Percentiles rank a stretch among this genome's conserved stretches.
Conservation (phyloP, 306 rosid species). For the Rosa multiflora region DNA sequence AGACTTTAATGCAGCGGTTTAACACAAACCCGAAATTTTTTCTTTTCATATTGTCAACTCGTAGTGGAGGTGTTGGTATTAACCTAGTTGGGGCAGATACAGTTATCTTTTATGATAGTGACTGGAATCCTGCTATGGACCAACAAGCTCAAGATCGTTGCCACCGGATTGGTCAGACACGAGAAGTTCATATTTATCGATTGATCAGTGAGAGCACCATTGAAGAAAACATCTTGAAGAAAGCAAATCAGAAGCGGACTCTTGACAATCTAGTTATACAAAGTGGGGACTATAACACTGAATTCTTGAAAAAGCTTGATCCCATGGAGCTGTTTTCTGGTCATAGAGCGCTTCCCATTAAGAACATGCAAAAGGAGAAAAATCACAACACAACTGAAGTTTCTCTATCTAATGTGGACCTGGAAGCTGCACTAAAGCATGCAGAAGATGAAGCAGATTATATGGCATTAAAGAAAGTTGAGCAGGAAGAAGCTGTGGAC, state of each 20-base stretch:
- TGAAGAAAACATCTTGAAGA: slow-evolving; percentile 95
- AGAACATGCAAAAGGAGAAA: slow-evolving; percentile 69
- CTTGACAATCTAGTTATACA: slow-evolving; percentile 97
- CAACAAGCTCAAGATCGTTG: slow-evolving; percentile 99
- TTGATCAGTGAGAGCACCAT: slow-evolving; percentile 94
- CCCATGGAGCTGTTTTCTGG: slow-evolving; percentile 93
- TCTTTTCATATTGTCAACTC: slow-evolving; percentile 94
- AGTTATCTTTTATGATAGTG: slow-evolving; percentile 95
- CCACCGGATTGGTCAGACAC: slow-evolving; percentile 99
- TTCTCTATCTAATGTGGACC: slow-evolving; percentile 76
- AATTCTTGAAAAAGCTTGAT: slow-evolving; percentile 96
- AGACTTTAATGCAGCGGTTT: slow-evolving; percentile 93
- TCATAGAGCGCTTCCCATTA: slow-evolving; percentile 62
- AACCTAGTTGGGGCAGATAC: slow-evolving; percentile 99
- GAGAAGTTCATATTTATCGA: slow-evolving; percentile 94
- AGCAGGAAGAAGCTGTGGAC: slow-evolving; percentile 96
- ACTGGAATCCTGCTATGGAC: slow-evolving; percentile 99
- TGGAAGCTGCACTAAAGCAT: slow-evolving; percentile 86
- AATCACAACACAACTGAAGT: slow-evolving; percentile 51
- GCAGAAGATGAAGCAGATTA: slow-evolving; percentile 99
- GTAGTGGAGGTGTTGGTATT: slow-evolving; percentile 99
- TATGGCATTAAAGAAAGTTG: slow-evolving; percentile 94
- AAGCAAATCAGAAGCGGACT: slow-evolving; percentile 98
- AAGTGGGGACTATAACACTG: slow-evolving; percentile 97
- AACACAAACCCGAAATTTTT: slow-evolving; percentile 92